Base-by-base conservation (phyloP, 305 asterid species). In the Salvia sclarea region DNA sequence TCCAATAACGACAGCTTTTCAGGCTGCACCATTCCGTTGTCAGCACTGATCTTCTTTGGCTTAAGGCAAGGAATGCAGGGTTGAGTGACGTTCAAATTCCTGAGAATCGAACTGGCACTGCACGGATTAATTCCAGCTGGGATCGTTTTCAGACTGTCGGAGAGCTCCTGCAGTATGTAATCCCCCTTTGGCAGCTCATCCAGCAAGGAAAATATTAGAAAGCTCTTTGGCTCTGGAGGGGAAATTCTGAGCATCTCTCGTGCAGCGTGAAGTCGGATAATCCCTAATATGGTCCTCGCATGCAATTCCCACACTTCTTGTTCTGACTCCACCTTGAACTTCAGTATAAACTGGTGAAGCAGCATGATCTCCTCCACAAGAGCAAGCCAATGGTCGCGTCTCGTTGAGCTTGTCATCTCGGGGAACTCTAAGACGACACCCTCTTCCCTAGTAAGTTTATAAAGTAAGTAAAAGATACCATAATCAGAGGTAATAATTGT, bases 381-480 rank as follows among this genome's bases (percentile, higher is more conserved):
- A 5, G 95, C 82, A 24, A 93, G 96, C 98, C 98, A 93, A 56
- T 86, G 97, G 37, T 91, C 95, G 0, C 98, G 95, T 37, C 98
- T 85, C 0, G 96, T 93, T 35, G 97, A 84, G 74, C 98, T 93
- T n/a, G 97, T 87, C 85, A 91, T 75, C 86, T 93, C 98, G 2
- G 97, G 98, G 68, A 93, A 93, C 77, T 91, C 98, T 18, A 93
- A 30, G 64, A 87, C 65, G 3, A 93, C 78, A 24, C 81, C 82
- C 54, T 86, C 97, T 77, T 88, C 70, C 85, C 97, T 92, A 48
- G 10, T n/a, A 58, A 64, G 52, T 49, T 57, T 8, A n/a, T 21
- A 40, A 47, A 14, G n/a, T 20, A 59, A 20, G 14, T 22, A 25
- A 43, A 25, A 25, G 4, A 25, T n/a, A n/a, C n/a, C n/a, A n/a